These are phyloP conservation scores for Sphenostylis stenocarpa DNA, from an alignment of 306 rosid species.

Conservation along the genomic window DNA sequence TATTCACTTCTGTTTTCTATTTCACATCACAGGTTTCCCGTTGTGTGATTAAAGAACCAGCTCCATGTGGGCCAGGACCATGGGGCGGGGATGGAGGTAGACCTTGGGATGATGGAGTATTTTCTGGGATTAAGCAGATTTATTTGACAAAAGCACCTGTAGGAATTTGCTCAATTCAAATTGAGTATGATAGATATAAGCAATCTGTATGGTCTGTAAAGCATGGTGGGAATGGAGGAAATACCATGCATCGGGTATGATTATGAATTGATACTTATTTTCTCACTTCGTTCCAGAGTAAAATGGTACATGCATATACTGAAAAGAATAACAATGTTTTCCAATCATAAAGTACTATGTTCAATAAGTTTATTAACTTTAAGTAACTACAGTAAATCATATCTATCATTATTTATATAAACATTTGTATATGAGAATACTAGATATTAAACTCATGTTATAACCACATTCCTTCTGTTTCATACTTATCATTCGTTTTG, in stretches of 20 bases:
- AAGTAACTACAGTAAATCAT: neutral
- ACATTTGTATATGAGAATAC: neutral
- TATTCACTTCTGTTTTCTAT: neutral
- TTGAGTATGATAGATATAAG: conserved; percentile 81
- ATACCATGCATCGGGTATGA: conserved; percentile 59
- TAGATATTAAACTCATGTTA: neutral
- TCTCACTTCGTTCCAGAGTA: neutral
- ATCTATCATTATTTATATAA: neutral
- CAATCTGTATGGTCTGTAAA: conserved; percentile 91
- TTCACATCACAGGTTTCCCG: conserved; percentile 46
- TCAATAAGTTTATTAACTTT: neutral
- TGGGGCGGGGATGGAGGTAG: conserved; percentile 99
- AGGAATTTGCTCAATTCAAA: conserved; percentile 80
- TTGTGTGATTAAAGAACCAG: conserved; percentile 81
- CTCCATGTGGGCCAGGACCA: conserved; percentile 92
- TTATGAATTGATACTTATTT: neutral
- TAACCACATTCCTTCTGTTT: neutral
- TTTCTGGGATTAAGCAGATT: conserved; percentile 77
- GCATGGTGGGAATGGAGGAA: conserved; percentile 84
- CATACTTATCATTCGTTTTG: neutral
- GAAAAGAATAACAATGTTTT: neutral
- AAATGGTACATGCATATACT: neutral
- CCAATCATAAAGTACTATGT: neutral
- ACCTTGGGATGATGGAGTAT: conserved; percentile 95
- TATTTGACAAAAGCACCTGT: conserved; percentile 67